phyloP scores from a whole-genome alignment of 768 basidiomycete species.

The Agrocybe pediades region DNA sequence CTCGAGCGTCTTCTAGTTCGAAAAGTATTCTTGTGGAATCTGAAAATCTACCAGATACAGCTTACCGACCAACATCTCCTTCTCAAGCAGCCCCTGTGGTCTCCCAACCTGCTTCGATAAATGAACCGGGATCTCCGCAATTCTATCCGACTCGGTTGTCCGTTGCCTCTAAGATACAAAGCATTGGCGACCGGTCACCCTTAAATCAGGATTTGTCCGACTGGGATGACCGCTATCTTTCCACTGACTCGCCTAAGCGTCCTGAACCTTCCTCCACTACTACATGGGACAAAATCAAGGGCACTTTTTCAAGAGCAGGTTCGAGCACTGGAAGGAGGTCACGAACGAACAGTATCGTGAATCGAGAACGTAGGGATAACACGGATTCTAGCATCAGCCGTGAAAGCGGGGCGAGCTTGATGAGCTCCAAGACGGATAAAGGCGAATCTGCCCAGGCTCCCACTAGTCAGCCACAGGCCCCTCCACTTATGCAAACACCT shows the following conservation, averaged over 20 bases:
- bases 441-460: conserved; percentile 37
- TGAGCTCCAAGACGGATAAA: conserved; percentile 62
- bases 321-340: conserved; percentile 75
- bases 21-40: conserved; percentile 66
- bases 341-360: conserved; percentile 74
- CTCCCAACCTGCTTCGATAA: conserved; percentile 43
- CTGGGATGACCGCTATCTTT: conserved; percentile 47
- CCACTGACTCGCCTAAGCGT: conserved; percentile 55
- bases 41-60: conserved; percentile 55
- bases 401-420: conserved; percentile 75
- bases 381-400: conserved; percentile 75
- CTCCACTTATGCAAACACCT: conserved; percentile 55
- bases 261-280: conserved; percentile 55
- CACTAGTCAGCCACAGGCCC: conserved; percentile 43
- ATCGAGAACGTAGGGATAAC: conserved; percentile 66
- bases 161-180: conserved; percentile 58
- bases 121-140: conserved; percentile 54
- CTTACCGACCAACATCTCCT: conserved; percentile 15
- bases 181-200: conserved; percentile 56
- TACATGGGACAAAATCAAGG: conserved; percentile 76
- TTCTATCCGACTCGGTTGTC: conserved; percentile 63
- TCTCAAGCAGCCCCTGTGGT: conserved; percentile 33
- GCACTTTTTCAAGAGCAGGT: conserved; percentile 62
- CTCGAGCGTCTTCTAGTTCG: conserved; percentile 57
- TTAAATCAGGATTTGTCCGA: conserved; percentile 49